Evolutionary conservation across 306 rosid genomes (phyloP), one percentile per base, ranked within the genome.

Genomic region (Prinsepia uniflora): DNA sequence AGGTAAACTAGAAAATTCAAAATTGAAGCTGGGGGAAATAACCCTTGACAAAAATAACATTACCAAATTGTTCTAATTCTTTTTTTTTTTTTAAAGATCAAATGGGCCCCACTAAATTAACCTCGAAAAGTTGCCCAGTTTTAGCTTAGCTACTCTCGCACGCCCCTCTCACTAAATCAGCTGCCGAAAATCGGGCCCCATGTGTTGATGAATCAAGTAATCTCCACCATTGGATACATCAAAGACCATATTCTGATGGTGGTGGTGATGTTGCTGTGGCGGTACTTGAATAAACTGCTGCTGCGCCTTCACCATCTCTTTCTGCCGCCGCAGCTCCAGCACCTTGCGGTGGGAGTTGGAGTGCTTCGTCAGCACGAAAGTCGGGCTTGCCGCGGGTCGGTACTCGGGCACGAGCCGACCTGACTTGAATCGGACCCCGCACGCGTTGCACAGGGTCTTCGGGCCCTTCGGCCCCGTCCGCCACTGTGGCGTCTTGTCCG

Each of bases 301-400:
- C 1, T 85, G 90, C 6, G 71, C 57, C 63, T 75, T 56, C 75
- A 65, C 15, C 81, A 83, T 56, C 74, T 94, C 99, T 79, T 89
- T 94, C 83, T 94, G 97, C 2, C 97, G 92, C 44, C 97, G 81
- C 12, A 94, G 91, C 81, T 94, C 99, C 78, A 91, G 40, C 20
- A 94, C 99, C 65, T 94, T 94, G 2, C 97, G 86, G 80, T 95
- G 99, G 1, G 99, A 95, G 79, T 95, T 95, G 0, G 99, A 95
- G 75, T 95, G 99, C 66, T 89, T 95, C 2, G 97, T 95, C 72
- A 89, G 83, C 73, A 91, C 77, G 4, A 91, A 95, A 0, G 99
- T 95, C 10, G 97, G 99, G 81, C 99, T 95, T 1, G 99, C 84
- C 0, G 99, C 97, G 0, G 99, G 99, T 44, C 99, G 79, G 63